Conservation (phyloP, 78 protist genomes). For the Protostelium mycophagum region DNA sequence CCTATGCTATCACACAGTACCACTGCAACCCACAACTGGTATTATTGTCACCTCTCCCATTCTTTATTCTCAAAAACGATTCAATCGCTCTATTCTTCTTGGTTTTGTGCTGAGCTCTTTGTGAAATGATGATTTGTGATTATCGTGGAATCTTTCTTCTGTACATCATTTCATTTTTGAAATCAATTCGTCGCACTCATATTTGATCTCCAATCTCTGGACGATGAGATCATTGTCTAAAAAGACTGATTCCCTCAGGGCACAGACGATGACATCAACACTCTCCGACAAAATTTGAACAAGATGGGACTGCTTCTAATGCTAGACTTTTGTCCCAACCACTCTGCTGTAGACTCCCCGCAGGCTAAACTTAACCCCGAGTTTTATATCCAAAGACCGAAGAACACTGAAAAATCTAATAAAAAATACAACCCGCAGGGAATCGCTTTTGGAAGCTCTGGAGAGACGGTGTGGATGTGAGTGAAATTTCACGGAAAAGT, state of each 20-base stretch:
- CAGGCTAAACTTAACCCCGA: slow-evolving; percentile 22
- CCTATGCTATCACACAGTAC: slow-evolving; percentile 77
- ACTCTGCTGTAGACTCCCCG: slow-evolving; percentile 72
- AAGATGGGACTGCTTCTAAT: slow-evolving; percentile 59
- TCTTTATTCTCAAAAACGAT: no score
- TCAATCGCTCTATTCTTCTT: no score
- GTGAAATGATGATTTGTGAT: no score
- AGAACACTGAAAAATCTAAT: slow-evolving; percentile 58
- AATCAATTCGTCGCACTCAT: no score
- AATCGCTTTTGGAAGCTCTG: slow-evolving; percentile 81
- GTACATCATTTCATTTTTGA: no score
- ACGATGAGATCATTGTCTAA: no score
- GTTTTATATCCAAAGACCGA: slow-evolving; percentile 64
- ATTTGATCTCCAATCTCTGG: no score
- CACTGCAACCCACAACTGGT: slow-evolving; percentile 47
- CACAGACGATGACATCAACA: slow-evolving; percentile 21
- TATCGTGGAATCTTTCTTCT: no score
- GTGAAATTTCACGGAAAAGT: neutral
- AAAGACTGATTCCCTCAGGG: no score
- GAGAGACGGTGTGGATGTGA: slow-evolving; percentile 41
- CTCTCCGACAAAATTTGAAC: slow-evolving; percentile 29
- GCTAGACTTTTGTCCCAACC: slow-evolving; percentile 90
- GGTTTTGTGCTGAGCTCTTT: no score
- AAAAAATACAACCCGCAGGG: slow-evolving; percentile 59
- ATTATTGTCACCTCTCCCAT: neutral